Conservation (phyloP, 129 eudicot species). For the Artemisia tridentata region DNA sequence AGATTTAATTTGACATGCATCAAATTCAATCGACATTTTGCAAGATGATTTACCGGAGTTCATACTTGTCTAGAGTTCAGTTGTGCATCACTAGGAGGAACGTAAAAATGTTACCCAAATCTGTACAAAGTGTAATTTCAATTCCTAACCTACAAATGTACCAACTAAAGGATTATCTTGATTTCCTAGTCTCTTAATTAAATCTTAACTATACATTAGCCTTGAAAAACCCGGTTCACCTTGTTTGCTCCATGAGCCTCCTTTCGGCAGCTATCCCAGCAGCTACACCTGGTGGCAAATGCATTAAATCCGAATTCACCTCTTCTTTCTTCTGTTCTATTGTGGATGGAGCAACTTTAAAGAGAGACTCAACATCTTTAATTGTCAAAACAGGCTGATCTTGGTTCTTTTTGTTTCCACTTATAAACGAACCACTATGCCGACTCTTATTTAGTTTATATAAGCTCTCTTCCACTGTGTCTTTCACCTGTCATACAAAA, state of each 20-base stretch:
- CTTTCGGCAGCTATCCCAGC: slow-evolving; percentile 85
- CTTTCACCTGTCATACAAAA: slow-evolving; percentile 59
- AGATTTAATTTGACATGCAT: too few relatives aligned
- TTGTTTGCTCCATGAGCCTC: slow-evolving; percentile 46
- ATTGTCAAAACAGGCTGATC: slow-evolving; percentile 88
- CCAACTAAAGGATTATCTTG: not conserved
- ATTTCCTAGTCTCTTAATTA: too few relatives aligned
- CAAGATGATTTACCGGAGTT: not conserved
- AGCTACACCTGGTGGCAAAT: slow-evolving; percentile 82
- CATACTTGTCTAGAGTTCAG: not conserved
- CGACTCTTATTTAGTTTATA: slow-evolving; percentile 76
- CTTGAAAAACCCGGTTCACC: not conserved
- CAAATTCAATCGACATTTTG: too few relatives aligned
- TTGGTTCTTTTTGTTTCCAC: slow-evolving; percentile 84
- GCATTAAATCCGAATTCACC: slow-evolving; percentile 43
- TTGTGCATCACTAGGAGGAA: not conserved
- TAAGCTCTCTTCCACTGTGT: slow-evolving; percentile 91
- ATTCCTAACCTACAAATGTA: not conserved
- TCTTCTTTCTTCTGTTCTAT: slow-evolving; percentile 26
- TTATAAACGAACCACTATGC: slow-evolving; percentile 51
- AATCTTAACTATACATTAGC: too few relatives aligned
- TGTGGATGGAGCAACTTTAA: slow-evolving; percentile 52
- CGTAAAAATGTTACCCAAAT: not conserved
- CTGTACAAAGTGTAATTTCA: not conserved
- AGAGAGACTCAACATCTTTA: slow-evolving; percentile 79